Conservation (phyloP, 1,284 basidiomycete species). For the Malassezia yamatoensis region DNA sequence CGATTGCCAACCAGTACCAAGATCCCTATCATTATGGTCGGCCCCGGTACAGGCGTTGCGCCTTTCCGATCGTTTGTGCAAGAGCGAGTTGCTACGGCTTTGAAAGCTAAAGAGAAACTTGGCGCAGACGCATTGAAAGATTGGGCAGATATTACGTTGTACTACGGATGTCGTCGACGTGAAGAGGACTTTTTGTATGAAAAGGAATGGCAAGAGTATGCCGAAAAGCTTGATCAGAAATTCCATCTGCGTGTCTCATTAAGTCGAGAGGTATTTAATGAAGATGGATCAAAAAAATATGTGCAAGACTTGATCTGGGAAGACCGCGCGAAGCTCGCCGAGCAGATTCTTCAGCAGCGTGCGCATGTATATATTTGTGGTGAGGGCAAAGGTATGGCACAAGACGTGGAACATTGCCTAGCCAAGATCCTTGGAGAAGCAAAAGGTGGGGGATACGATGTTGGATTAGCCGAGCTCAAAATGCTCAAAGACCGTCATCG, state of each 20-base stretch:
- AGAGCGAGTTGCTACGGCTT: slow-evolving; percentile 87
- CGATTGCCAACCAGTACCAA: slow-evolving; percentile 91
- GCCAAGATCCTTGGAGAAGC: slow-evolving; percentile 80
- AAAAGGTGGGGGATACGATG: slow-evolving; percentile 72
- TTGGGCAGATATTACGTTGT: slow-evolving; percentile 87
- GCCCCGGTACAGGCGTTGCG: slow-evolving; percentile 91
- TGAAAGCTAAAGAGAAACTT: slow-evolving; percentile 75
- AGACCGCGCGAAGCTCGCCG: slow-evolving; percentile 57
- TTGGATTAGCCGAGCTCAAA: slow-evolving; percentile 76
- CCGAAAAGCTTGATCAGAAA: slow-evolving; percentile 75
- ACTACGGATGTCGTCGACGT: slow-evolving; percentile 84
- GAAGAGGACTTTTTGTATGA: slow-evolving; percentile 84
- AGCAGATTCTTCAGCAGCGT: slow-evolving; percentile 81
- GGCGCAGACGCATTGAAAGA: slow-evolving; percentile 75
- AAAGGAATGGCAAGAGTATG: slow-evolving; percentile 86
- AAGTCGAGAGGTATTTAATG: slow-evolving; percentile 64
- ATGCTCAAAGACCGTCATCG: slow-evolving; percentile 80
- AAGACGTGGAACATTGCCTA: slow-evolving; percentile 79
- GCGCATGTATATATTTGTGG: slow-evolving; percentile 69
- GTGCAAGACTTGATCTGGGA: slow-evolving; percentile 64
- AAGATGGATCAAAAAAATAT: slow-evolving; percentile 90
- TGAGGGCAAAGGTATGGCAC: slow-evolving; percentile 92
- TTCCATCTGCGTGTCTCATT: slow-evolving; percentile 79
- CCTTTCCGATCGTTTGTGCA: slow-evolving; percentile 98
- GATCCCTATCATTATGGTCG: slow-evolving; percentile 96